Evolutionary conservation across 2,329 filamentous ascomycete genomes (phyloP), one percentile per base, ranked within the genome.

Genomic region (Ceratocystiopsis brevicomis): DNA sequence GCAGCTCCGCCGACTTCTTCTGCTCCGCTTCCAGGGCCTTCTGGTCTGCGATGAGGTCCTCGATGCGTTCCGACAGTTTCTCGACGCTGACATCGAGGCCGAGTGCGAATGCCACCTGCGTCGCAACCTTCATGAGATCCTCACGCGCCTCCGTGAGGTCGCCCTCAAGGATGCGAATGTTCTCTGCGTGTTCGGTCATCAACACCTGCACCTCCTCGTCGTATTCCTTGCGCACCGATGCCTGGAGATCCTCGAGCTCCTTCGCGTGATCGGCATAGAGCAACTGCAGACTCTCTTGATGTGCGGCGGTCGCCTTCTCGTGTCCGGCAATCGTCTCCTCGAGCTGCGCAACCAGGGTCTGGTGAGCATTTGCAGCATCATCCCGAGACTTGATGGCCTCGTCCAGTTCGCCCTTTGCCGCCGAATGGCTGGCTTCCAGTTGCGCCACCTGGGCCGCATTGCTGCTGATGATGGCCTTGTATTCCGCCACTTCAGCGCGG

Each of bases 401-500:
- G 36, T 83, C 73, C 12, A 92, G 68, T 52, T 88, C 72, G 39
- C 69, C 61, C 53, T 76, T 73, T 41, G 81, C 72, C 21, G 69
- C 68, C 32, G 70, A 59, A 55, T 92, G 80, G 4, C 78, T 73
- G 49, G 77, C 63, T 58, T 94, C 85, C 14, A 94, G 67, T 50
- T 81, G 73, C 3, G 76, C 68, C 30, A 94, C 76, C 52, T 78
- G 82, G 36, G 69, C 57, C 13, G 76, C 66, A 52, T 87, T 83
- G 50, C 65, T 69, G 49, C 71, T 69, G 52, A 92, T 78, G 35
- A 81, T 73, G 4, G 69, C 63, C 61, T 82, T 87, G 61, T 93
- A 86, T 55, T 85, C 77, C 42, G 87, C 76, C 43, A 95, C 78
- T 56, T 93, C 79, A 46, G 62, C 68, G 48, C 81, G 80, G 37